These are phyloP conservation scores for Diaporthe sp. DNA, from an alignment of 2,329 filamentous ascomycete species.

Conservation along the genomic window DNA sequence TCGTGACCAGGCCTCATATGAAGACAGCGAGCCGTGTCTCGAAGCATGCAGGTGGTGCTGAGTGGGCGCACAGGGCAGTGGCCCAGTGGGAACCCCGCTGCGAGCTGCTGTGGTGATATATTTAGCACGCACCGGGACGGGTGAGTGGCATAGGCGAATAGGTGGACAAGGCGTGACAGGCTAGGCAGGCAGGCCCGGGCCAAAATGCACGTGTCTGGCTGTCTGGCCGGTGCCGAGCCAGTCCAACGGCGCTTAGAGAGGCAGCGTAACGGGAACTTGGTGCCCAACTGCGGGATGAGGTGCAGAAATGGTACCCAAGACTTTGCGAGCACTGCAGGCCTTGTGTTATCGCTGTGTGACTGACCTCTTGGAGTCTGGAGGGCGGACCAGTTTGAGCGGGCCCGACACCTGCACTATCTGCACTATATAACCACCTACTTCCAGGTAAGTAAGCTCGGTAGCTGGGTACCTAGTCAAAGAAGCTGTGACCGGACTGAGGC, in stretches of 20 bases:
- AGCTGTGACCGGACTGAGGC: constrained; percentile 3
- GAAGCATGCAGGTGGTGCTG: background rate
- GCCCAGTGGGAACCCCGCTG: no score
- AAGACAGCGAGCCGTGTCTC: constrained; percentile 2
- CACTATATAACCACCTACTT: no score
- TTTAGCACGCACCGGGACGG: background rate
- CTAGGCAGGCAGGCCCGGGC: background rate
- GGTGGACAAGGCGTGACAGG: background rate
- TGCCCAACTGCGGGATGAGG: constrained; percentile 24
- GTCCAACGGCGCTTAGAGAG: constrained; percentile 23
- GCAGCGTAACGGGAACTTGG: constrained; percentile 41
- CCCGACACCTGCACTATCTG: background rate
- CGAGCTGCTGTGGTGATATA: no score
- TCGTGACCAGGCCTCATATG: background rate
- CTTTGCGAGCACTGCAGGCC: background rate
- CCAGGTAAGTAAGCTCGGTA: no score
- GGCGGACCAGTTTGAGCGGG: background rate
- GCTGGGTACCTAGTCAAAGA: background rate
- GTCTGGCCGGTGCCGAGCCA: constrained; percentile 1
- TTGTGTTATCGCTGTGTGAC: background rate
- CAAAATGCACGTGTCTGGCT: constrained; percentile 1
- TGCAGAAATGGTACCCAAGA: constrained; percentile 31
- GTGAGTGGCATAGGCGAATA: background rate
- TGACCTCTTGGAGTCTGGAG: background rate
- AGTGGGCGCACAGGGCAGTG: background rate